phyloP scores from a whole-genome alignment of 257 asterid species.

The Solanum arcanum region DNA sequence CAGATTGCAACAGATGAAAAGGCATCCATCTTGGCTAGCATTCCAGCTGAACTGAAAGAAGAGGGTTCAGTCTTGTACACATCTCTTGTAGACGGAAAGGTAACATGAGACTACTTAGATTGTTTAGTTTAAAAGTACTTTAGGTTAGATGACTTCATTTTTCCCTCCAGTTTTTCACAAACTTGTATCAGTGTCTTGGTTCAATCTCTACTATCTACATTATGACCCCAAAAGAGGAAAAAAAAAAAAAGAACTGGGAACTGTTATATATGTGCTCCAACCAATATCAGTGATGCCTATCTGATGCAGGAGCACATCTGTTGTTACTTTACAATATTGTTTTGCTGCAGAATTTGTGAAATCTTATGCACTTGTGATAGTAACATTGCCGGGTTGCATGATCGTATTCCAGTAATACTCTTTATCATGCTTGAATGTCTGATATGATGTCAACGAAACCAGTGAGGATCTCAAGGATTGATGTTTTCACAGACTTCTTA shows the following conservation, averaged over 20 bases:
- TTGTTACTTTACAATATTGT: neutral
- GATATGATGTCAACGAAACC: neutral
- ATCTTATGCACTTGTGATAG: neutral
- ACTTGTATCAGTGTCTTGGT: neutral
- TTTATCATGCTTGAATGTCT: neutral
- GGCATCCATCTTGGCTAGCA: conserved; percentile 64
- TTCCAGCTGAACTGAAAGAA: conserved; percentile 64
- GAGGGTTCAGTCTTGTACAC: conserved; percentile 68
- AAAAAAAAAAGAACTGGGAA: neutral
- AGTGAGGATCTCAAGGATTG: neutral
- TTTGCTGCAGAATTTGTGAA: neutral
- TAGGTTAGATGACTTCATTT: neutral
- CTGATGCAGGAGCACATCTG: neutral
- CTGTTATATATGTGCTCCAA: neutral
- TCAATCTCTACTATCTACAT: neutral
- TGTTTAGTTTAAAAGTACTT: neutral
- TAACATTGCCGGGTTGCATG: neutral
- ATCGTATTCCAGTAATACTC: neutral
- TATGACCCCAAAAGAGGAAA: neutral
- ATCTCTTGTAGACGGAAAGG: conserved; percentile 85
- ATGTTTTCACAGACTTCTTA: neutral
- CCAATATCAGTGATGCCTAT: neutral
- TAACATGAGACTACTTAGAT: conserved; percentile 21
- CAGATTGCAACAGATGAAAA: conserved; percentile 80
- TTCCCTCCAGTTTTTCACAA: neutral